Percentiles rank a stretch among this genome's conserved stretches.
Conservation (phyloP, 2,329 filamentous ascomycete genomes). For the Cordyceps cicadae region DNA sequence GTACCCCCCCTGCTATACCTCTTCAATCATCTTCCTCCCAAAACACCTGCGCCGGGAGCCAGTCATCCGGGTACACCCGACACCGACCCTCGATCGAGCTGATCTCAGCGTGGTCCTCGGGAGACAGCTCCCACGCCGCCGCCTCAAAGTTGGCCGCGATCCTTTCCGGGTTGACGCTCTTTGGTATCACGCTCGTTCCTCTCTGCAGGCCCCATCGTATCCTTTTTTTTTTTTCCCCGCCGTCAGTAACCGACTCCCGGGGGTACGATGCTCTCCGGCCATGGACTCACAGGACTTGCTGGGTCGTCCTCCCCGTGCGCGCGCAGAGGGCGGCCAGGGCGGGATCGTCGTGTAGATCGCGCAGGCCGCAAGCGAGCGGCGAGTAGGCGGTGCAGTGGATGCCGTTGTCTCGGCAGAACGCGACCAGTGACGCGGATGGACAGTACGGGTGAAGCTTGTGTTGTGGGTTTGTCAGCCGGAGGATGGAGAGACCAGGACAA, state of each 20-base stretch:
- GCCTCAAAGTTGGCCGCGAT: slow-evolving; percentile 1
- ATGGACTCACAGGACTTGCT: background rate
- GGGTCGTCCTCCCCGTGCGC: background rate
- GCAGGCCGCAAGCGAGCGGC: background rate
- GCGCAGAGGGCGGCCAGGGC: background rate
- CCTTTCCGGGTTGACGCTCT: background rate
- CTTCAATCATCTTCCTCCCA: slow-evolving; percentile 7
- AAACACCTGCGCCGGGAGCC: background rate
- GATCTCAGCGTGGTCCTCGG: background rate
- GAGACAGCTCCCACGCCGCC: background rate
- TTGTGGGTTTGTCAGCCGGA: background rate
- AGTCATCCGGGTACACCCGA: slow-evolving; percentile 6
- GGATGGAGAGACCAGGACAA: background rate
- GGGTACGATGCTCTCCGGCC: too few species aligned
- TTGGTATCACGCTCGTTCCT: slow-evolving; percentile 5
- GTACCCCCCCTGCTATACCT: too few species aligned
- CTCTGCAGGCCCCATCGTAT: slow-evolving; percentile 2
- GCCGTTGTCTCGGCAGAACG: background rate
- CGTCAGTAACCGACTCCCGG: too few species aligned
- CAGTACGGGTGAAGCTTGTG: slow-evolving; percentile 6
- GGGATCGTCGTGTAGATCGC: background rate
- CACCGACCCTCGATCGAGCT: background rate
- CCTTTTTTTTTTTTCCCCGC: background rate
- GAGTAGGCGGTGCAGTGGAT: slow-evolving; percentile 6
- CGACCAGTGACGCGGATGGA: background rate